Evolutionary conservation across 805 yeast genomes (phyloP), one percentile per base, ranked within the genome.

Genomic region (Myxozyma mucilagina): DNA sequence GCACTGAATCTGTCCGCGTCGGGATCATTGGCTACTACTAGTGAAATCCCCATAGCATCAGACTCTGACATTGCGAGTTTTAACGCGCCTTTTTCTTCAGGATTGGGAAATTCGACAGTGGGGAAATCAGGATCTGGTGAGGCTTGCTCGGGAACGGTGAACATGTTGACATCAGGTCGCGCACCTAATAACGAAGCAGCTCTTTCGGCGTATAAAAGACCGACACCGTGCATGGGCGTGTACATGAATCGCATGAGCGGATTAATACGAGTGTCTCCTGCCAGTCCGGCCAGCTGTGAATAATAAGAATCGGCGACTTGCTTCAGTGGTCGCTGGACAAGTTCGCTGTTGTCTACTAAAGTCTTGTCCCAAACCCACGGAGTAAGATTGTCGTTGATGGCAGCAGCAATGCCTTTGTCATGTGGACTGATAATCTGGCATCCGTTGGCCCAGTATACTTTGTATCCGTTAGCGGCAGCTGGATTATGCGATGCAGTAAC

Each of bases 171-270:
- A 71, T 74, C 47, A 72, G 71, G 36, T 2, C 69, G 70, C 2
- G 76, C 70, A 1, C 76, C 80, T 20, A 82, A 70, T 10, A 75
- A 67, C 8, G 71, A 63, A 36, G 80, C 70, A 0, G 84, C 75
- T 47, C 76, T 71, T 3, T 71, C 69, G 44, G 87, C 85, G 31
- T 85, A 81, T 47, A 84, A 86, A 31, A 79, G 75, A 0, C 99
- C 99, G 7, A 93, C 96, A 9, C 99, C 99, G 73, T 93, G 98
- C 87, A 93, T 85, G 24, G 98, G 96, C 0, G 98, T 93, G 71
- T 93, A 93, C 1, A 91, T 89, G 59, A 87, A 85, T 59, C 80
- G 75, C 60, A 72, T 70, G 75, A 50, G 1, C 74, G 48, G 48
- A 13, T 13, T 57, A 35, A 20, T 60, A 56, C n/a, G 65, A 67